A percentile compares a stretch with the other conserved stretches of the same genome.
phyloP scores from a whole-genome alignment of 305 asterid species.

The Caryopteris hybrid region DNA sequence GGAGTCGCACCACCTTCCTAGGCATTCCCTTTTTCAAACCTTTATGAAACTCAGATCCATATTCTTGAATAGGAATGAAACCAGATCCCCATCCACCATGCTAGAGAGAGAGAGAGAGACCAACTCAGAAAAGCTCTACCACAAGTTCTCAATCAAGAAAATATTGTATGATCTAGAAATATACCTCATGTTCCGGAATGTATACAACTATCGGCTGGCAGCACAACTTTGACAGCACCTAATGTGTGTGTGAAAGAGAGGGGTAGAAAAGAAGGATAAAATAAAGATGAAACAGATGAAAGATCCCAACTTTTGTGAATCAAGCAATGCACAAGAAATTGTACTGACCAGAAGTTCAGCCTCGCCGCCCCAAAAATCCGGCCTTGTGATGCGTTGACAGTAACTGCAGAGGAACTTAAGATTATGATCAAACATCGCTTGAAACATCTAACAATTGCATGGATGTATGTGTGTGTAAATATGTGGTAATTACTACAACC shows the following conservation, averaged over 20 bases:
- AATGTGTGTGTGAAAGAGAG: background rate
- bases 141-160: background rate
- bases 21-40: slow-evolving; percentile 41
- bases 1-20: slow-evolving; percentile 59
- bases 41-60: slow-evolving; percentile 62
- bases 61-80: slow-evolving; percentile 90
- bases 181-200: slow-evolving; percentile 88
- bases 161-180: background rate
- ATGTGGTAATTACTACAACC: too few species aligned
- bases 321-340: background rate
- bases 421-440: slow-evolving; percentile 13
- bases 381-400: slow-evolving; percentile 80
- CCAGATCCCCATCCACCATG: slow-evolving; percentile 74
- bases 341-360: slow-evolving; percentile 85
- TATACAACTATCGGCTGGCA: slow-evolving; percentile 82
- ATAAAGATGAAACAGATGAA: background rate
- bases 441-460: background rate
- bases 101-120: slow-evolving; percentile 30
- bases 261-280: background rate
- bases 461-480: too few species aligned
- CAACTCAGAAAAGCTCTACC: background rate
- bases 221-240: slow-evolving; percentile 90
- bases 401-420: slow-evolving; percentile 49
- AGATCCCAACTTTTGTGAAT: background rate
- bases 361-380: slow-evolving; percentile 99